Evolutionary conservation across 306 rosid genomes (phyloP), one percentile per base, ranked within the genome.

Genomic region (Vigna radiata): DNA sequence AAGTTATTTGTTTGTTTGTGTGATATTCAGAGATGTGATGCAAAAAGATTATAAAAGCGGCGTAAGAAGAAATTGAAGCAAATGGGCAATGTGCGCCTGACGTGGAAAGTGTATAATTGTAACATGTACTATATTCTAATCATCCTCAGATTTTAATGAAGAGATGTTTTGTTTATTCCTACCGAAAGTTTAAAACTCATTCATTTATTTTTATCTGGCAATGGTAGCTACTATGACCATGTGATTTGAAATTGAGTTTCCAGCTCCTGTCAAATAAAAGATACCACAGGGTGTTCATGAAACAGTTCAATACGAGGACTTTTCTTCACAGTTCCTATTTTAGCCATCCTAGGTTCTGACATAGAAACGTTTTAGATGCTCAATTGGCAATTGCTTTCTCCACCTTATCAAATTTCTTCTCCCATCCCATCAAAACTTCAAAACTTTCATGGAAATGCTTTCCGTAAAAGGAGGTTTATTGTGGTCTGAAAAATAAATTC

Each of bases 81-180:
- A 71, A 48, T 37, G 61, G 76, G 78, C 59, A 75, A 72, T 79
- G 77, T 73, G 77, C 80, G 63, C 73, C 80, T 80, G 78, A 84
- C 76, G 17, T 79, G 79, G 46, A 70, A 79, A 82, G 27, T 81
- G 89, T 83, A 86, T 80, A 84, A 80, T 83, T 75, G 85, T 87
- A 84, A 86, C 88, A 75, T 82, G 83, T 67, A 82, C 71, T 52
- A 74, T 52, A 74, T 78, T 76, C 82, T 83, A 75, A 80, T 85
- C 90, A 91, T 91, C 91, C 87, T 92, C 93, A 73, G 81, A 84
- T 89, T 85, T 86, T 85, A 86, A 87, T 83, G 97, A 86, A 91
- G 94, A 79, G 92, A 89, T 91, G 97, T 89, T 79, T 76, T 84
- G 39, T 82, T 81, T 85, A 54, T 75, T 69, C 29, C 2, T 25